phyloP scores from a whole-genome alignment of 192 early-diverging fungal genomes.

The Dispira simplex region DNA sequence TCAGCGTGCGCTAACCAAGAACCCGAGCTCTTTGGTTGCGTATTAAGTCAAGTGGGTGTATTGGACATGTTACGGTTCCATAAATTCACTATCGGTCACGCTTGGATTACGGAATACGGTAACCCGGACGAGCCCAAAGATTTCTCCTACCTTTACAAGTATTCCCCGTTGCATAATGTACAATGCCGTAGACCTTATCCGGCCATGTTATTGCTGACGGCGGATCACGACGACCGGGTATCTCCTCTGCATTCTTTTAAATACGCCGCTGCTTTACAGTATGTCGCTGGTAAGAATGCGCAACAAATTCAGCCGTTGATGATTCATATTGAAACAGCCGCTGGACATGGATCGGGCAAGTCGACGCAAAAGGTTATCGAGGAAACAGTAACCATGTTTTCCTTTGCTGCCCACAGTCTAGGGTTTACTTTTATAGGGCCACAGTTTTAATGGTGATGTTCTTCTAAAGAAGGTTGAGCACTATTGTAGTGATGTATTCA shows the following conservation, averaged over 20 bases:
- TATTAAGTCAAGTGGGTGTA: conserved; percentile 49
- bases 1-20: conserved; percentile 56
- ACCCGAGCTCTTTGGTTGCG: conserved; percentile 53
- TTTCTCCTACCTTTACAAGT: conserved; percentile 38
- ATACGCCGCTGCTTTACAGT: conserved; percentile 41
- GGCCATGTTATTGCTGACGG: conserved; percentile 39
- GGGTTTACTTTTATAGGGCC: background rate
- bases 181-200: conserved; percentile 31
- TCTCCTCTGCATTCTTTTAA: conserved; percentile 54
- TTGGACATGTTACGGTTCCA: conserved; percentile 61
- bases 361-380: background rate
- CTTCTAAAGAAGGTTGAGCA: too few species aligned
- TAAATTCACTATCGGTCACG: conserved; percentile 63
- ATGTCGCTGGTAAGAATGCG: conserved; percentile 16
- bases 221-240: conserved; percentile 57
- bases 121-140: conserved; percentile 48
- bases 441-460: too few species aligned
- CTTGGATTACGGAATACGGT: conserved; percentile 51
- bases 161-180: conserved; percentile 59
- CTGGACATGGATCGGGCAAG: conserved; percentile 2
- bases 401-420: background rate
- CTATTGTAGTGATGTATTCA: too few species aligned
- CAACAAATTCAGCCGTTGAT: conserved; percentile 1
- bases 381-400: background rate
- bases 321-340: background rate